Evolutionary conservation across 1,284 basidiomycete genomes (phyloP), one percentile per base, ranked within the genome.

Genomic region (Ustilago loliicola): DNA sequence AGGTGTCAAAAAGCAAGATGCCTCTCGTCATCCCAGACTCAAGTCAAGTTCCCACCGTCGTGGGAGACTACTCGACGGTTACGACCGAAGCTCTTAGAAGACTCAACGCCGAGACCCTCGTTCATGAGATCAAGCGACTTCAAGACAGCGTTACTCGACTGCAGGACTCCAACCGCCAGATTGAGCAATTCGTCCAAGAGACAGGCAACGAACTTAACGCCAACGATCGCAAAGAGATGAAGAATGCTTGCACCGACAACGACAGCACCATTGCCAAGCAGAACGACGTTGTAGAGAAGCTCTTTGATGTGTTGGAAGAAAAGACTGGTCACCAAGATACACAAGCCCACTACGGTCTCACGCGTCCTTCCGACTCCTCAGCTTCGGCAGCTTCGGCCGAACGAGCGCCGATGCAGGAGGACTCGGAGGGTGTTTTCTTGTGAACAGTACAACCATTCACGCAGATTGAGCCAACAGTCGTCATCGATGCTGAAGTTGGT

Each of bases 71-170:
- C 21, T 56, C 65, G 17, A 66, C 54, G 25, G 72, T 75, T 19
- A 64, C 76, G 29, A 66, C 60, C 27, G 65, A 75, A 50, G 72
- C 72, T 0, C 56, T 79, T 1, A 68, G 68, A 3, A 68, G 65
- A 19, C 72, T 75, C 52, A 75, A 64, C 23, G 50, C 76, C 17
- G 72, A 72, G 15, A 79, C 76, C 1, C 58, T 79, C 17, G 56
- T 69, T 38, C 66, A 72, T 47, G 76, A 79, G 48, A 79, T 75
- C 76, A 65, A 66, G 54, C 58, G 72, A 19, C 60, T 79, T 1
- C 76, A 72, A 34, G 61, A 72, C 34, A 79, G 72, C 50, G 66
- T 75, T 30, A 23, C 38, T 19, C 59, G 69, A 2, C 68, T 79
- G 2, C 36, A 64, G 32, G 62, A 69, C 42, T 79, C 72, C 6